Conservation (phyloP, 257 asterid genomes). For the Plantago elongata region DNA sequence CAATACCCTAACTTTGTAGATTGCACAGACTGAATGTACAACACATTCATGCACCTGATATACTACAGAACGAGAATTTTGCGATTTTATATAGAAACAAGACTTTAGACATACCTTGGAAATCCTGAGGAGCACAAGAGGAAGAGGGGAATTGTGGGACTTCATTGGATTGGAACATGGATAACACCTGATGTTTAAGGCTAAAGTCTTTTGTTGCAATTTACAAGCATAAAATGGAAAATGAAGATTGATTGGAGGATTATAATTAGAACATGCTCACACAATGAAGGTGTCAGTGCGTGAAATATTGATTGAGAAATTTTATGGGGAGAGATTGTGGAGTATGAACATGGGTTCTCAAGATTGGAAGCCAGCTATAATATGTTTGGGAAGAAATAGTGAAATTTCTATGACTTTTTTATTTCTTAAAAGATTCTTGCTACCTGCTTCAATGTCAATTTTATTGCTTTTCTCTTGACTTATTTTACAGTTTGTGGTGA, state of each 20-base stretch:
- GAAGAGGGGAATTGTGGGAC: slow-evolving; percentile 25
- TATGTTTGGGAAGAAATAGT: slow-evolving; percentile 18
- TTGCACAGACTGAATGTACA: no score
- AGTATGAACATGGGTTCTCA: slow-evolving; percentile 35
- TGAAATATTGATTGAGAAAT: neutral
- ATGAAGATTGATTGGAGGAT: neutral
- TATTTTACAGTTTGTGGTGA: neutral
- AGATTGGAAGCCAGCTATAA: slow-evolving; percentile 44
- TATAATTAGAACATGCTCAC: slow-evolving; percentile 3
- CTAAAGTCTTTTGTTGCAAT: slow-evolving; percentile 8
- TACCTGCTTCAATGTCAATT: slow-evolving; percentile 13
- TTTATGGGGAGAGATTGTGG: slow-evolving; percentile 16
- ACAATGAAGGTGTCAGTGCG: slow-evolving; percentile 4
- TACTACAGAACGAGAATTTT: neutral
- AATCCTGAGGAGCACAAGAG: slow-evolving; percentile 37
- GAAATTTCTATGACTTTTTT: slow-evolving; percentile 30
- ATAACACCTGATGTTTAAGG: slow-evolving; percentile 14
- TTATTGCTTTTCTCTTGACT: neutral
- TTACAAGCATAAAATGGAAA: neutral
- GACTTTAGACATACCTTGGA: slow-evolving; percentile 31
- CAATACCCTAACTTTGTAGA: no score
- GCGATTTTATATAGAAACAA: neutral
- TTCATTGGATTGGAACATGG: slow-evolving; percentile 34
- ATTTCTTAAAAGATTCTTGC: slow-evolving; percentile 10
- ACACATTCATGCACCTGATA: no score